Base-by-base conservation (phyloP, 805 yeast species). In the Ogataea pignaliae region DNA sequence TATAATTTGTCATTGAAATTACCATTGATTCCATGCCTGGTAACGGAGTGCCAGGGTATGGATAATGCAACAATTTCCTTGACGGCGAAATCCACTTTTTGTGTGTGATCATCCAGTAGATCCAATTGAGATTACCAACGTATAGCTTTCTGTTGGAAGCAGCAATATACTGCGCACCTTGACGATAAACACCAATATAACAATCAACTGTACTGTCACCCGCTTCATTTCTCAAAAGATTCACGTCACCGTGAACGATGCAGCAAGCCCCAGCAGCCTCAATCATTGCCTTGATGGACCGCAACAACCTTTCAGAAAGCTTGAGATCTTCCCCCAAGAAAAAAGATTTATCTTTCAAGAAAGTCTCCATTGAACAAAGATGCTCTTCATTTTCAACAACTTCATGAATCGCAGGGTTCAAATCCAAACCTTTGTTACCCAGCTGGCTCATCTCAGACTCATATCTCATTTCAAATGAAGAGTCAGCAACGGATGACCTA, bases 41-140 rank as follows among this genome's bases (percentile, higher is more conserved):
- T 2, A 88, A 53, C 0, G 80, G 80, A 1, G 60, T 68, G 17
- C 61, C 59, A 6, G 79, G 82, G 3, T 72, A 68, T 0, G 98
- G 98, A 55, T 81, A 79, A 54, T 85, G 89, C 5, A 88, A 71
- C 14, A 90, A 61, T 32, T 61, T 62, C 1, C 59, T 55, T 9
- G 55, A 53, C 0, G 96, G 91, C 3, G 73, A 57, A 2, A 72
- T 67, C 79, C 85, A 84, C 34, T 66, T 60, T 16, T 72, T 66
- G 43, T 75, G 71, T 28, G 78, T 71, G 42, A 85, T 61, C 73
- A 87, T 73, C 65, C 79, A 74, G 55, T 80, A 85, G 1, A 91
- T 59, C 97, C 97, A 90, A 33, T 73, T 71, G 14, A 87, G 55
- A 53, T 81, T 87, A 0, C 91, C 96, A 6, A 81, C 75, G 8